A percentile compares a stretch with the other conserved stretches of the same genome.
Evolutionary conservation across 2,329 filamentous ascomycete species (phyloP).

Genomic region (Sphaerostilbella broomeana): DNA sequence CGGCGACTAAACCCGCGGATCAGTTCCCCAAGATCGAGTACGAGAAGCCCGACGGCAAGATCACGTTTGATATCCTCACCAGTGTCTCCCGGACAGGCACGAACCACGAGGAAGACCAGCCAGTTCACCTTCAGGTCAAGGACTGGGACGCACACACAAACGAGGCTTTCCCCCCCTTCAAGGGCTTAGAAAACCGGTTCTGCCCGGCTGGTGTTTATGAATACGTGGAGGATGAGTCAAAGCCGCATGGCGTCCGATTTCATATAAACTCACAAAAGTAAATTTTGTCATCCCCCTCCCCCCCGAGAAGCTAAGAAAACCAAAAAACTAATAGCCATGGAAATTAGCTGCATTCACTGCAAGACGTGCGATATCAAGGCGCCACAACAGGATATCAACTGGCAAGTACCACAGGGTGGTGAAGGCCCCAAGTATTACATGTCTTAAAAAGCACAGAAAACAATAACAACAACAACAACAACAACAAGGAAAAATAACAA

Average conservation of each 20-base stretch:
- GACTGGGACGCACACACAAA: conserved; percentile 90
- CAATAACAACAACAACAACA: too few species aligned
- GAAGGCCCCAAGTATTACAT: conserved; percentile 69
- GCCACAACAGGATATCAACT: conserved; percentile 94
- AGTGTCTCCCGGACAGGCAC: conserved; percentile 93
- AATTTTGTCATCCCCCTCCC: conserved; percentile 35
- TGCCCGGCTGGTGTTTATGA: conserved; percentile 97
- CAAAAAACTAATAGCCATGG: neutral
- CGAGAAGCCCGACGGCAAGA: conserved; percentile 89
- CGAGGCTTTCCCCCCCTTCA: conserved; percentile 76
- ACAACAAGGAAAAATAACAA: too few species aligned
- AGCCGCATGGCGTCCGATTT: conserved; percentile 84
- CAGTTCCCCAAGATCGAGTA: conserved; percentile 87
- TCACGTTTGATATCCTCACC: conserved; percentile 93
- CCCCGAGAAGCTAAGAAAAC: conserved; percentile 10
- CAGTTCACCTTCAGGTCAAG: conserved; percentile 87
- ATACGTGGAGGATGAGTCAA: conserved; percentile 87
- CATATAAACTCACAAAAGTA: conserved; percentile 98
- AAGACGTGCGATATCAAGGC: conserved; percentile 99
- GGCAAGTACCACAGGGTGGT: conserved; percentile 89
- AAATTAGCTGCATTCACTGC: conserved; percentile 85
- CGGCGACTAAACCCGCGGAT: conserved; percentile 72
- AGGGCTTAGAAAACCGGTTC: conserved; percentile 93
- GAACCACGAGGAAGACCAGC: conserved; percentile 98
- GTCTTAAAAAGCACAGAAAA: conserved; percentile 38